A percentile compares a stretch with the other conserved stretches of the same genome.
Conservation (phyloP, 495 filamentous ascomycete species). For the Opeltia flavorubescens region DNA sequence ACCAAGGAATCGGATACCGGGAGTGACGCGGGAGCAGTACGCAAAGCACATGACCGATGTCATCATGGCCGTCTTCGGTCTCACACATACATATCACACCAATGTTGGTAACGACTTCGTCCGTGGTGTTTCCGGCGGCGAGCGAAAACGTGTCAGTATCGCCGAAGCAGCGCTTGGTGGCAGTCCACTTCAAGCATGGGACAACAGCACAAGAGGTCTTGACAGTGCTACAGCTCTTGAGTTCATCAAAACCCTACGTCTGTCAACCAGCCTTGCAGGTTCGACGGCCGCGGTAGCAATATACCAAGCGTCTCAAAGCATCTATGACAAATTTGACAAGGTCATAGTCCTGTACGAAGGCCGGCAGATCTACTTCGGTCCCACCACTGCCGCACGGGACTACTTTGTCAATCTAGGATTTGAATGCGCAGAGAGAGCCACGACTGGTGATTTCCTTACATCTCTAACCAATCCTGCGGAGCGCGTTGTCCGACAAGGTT, state of each 20-base stretch:
- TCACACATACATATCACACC: conserved; percentile 64
- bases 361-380: conserved; percentile 70
- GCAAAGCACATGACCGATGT: conserved; percentile 55
- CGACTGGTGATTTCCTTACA: conserved; percentile 68
- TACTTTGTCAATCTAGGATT: conserved; percentile 69
- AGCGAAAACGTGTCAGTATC: conserved; percentile 73
- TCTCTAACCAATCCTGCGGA: conserved; percentile 62
- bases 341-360: conserved; percentile 68
- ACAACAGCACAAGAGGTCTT: conserved; percentile 68
- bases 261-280: conserved; percentile 49
- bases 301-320: conserved; percentile 67
- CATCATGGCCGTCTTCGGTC: conserved; percentile 66
- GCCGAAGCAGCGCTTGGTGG: conserved; percentile 53
- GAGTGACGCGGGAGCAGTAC: conserved; percentile 44
- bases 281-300: conserved; percentile 64
- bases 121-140: conserved; percentile 68
- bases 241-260: conserved; percentile 54
- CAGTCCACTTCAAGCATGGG: conserved; percentile 68
- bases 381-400: conserved; percentile 42
- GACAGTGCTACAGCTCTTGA: conserved; percentile 74
- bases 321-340: conserved; percentile 71
- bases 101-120: conserved; percentile 68
- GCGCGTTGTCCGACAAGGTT: conserved; percentile 47
- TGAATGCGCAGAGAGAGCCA: conserved; percentile 55
- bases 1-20: conserved; percentile 44